phyloP scores from a whole-genome alignment of 345 rosid genomes.

The Capsella bursapastoris region DNA sequence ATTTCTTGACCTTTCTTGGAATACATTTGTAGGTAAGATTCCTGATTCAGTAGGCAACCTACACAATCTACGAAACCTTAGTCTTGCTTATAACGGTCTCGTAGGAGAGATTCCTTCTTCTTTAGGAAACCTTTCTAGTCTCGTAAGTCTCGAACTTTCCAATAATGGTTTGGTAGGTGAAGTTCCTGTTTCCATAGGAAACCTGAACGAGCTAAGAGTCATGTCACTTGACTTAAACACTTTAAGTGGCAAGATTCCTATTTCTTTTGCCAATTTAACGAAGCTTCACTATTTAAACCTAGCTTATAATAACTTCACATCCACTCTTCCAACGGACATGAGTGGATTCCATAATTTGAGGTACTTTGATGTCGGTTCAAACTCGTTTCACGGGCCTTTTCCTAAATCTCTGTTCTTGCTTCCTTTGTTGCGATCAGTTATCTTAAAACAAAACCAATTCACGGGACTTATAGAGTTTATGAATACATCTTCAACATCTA shows the following conservation, averaged over 20 bases:
- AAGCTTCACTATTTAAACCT: not conserved
- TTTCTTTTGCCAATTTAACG: not conserved
- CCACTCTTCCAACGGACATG: not conserved
- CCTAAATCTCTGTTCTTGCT: not conserved
- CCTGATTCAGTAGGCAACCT: conserved; percentile 2
- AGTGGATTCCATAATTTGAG: conserved; percentile 6
- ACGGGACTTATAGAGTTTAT: conserved; percentile 11
- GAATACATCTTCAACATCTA: conserved; percentile 15
- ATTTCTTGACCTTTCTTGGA: not conserved
- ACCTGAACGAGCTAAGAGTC: not conserved
- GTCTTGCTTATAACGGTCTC: not conserved
- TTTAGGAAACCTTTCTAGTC: conserved; percentile 15
- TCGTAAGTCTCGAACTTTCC: not conserved
- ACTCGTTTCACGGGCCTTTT: conserved; percentile 1
- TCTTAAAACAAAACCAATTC: conserved; percentile 3
- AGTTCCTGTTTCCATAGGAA: not conserved
- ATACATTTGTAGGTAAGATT: conserved; percentile 1
- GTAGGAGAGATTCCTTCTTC: conserved; percentile 15
- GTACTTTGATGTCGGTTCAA: not conserved
- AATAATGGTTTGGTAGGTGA: not conserved
- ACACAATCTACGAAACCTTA: not conserved
- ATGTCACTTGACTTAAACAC: not conserved
- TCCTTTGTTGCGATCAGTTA: not conserved
- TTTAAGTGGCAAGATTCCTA: not conserved
- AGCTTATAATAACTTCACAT: conserved; percentile 2